Base-by-base conservation (phyloP, 202 grass and related monocot species). In the Cymbopogon flexuosus region DNA sequence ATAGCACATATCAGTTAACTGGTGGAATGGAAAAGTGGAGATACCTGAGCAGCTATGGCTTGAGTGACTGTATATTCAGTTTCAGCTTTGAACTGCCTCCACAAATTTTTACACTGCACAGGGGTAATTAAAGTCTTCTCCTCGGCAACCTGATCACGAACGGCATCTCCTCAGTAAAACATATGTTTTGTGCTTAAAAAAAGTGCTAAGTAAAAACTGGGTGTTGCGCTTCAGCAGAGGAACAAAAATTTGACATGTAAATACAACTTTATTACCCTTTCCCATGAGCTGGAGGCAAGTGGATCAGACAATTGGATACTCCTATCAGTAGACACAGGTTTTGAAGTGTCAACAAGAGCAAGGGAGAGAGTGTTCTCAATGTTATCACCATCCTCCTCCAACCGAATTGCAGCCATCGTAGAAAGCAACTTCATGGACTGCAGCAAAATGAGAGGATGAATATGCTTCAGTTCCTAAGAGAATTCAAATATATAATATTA, bases 401-500 rank as follows among this genome's bases (percentile, higher is more conserved):
- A 86, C 24, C 96, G 90, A 88, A 96, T 83, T 81, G 87, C 96
- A 83, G 90, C 92, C 80, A 99, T 68, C 75, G 90, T 91, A 76
- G 96, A 99, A 36, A 99, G 92, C 78, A 99, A 88, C 80, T 99
- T 99, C 90, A 99, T 77, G 64, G 96, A 99, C 96, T 99, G 84
- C 40, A 86, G 24, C 2, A 72, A 85, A 84, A 69, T 35, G 52
- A 52, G 36, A 56, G 31, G 62, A 65, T n/a, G 35, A 27, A 62
- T 64, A 77, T 27, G 27, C 2, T 71, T 52, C 68, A 68, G 65
- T 46, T 67, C 12, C 6, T 43, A 85, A 68, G 71, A 27, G 18
- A 60, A 82, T 39, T 73, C 7, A 5, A 40, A 70, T 58, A 52
- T 46, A 70, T 15, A 47, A 16, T 16, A 27, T 15, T 27, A 4